Base-by-base conservation (phyloP, 805 yeast species). In the fission yeast (Schizosaccharomyces pombe) region DNA sequence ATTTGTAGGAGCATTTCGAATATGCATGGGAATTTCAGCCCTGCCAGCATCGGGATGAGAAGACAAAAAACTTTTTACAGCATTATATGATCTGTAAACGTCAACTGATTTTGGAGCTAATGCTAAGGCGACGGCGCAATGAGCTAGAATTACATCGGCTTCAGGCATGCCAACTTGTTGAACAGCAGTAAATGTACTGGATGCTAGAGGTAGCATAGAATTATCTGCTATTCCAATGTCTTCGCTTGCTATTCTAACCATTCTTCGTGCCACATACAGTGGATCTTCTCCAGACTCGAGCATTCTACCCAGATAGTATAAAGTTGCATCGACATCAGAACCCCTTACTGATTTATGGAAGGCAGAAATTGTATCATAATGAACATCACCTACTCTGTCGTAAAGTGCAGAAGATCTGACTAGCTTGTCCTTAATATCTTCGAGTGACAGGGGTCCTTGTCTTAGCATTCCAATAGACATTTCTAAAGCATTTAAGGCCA, bases 141-240 rank as follows among this genome's bases (percentile, higher is more conserved):
- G 97, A 0, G 86, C 97, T 47, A 91, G 67, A 5, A 85, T 78
- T 26, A 84, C 72, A 63, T 87, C 94, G 2, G 91, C 89, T 62
- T 91, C 98, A 0, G 98, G 98, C 74, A 91, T 71, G 0, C 98
- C 99, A 22, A 91, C 75, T 65, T 82, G 83, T 68, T 85, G 86
- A 2, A 84, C 80, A 0, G 96, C 85, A 47, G 85, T 84, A 64
- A 83, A 84, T 0, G 94, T 76, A 0, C 95, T 79, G 2, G 82
- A 73, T 0, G 94, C 91, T 68, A 91, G 80, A 1, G 95, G 94
- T 47, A 91, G 67, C 60, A 93, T 78, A 0, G 82, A 66, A 54
- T 85, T 85, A 64, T 91, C 97, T 2, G 82, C 70, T 1, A 84
- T 67, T 0, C 99, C 99, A 29, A 91, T 71, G 64, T 91, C 99